Evolutionary conservation across 2,329 filamentous ascomycete genomes (phyloP).

Genomic region (Lachnellula cervina): DNA sequence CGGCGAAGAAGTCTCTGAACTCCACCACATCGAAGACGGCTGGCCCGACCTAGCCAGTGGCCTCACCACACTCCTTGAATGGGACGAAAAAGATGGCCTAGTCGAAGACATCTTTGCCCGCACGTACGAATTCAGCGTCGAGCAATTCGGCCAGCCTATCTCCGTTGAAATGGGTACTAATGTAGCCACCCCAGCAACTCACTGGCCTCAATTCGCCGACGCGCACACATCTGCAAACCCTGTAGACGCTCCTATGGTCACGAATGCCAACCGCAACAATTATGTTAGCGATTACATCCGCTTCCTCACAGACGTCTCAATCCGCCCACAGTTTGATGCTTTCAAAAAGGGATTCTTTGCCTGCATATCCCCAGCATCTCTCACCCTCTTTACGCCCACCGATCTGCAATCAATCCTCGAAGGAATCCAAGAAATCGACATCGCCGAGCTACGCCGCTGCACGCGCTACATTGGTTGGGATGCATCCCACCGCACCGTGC

Average conservation of each 20-base stretch:
- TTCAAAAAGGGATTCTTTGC: constrained; percentile 77
- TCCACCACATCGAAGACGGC: constrained; percentile 77
- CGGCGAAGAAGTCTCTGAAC: constrained; percentile 59
- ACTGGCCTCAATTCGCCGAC: constrained; percentile 51
- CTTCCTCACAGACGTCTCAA: constrained; percentile 74
- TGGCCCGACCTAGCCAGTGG: constrained; percentile 80
- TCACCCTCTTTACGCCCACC: constrained; percentile 62
- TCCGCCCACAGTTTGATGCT: constrained; percentile 71
- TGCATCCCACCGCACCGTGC: constrained; percentile 61
- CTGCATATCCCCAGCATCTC: constrained; percentile 65
- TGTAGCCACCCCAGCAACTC: constrained; percentile 16
- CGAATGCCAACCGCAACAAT: constrained; percentile 68
- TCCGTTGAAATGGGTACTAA: constrained; percentile 48
- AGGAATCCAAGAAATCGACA: constrained; percentile 75
- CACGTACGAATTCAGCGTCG: constrained; percentile 79
- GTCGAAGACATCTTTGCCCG: constrained; percentile 78
- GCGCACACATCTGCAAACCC: constrained; percentile 34
- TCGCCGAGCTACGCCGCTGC: constrained; percentile 64
- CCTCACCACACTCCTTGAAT: constrained; percentile 67
- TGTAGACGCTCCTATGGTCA: constrained; percentile 63
- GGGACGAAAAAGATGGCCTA: constrained; percentile 68
- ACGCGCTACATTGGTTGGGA: constrained; percentile 81
- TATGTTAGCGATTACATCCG: constrained; percentile 82
- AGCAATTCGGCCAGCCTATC: constrained; percentile 51
- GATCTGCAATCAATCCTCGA: constrained; percentile 76